These are phyloP conservation scores for Phytophthora colocasiae DNA, from an alignment of 352 stramenopile genomes.

Conservation along the genomic window DNA sequence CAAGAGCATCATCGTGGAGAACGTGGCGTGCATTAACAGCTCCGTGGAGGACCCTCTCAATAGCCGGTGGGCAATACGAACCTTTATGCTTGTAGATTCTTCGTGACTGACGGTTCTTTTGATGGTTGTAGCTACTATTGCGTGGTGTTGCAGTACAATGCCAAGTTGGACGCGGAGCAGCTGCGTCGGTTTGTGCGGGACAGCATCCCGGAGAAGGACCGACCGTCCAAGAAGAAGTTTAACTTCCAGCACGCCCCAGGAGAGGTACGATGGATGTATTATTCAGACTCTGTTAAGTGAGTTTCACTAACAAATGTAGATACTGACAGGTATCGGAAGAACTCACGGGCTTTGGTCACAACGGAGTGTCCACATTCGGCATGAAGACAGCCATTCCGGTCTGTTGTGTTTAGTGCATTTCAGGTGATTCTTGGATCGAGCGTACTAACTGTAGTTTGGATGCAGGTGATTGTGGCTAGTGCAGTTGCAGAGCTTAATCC, in stretches of 20 bases:
- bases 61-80: constrained; percentile 45
- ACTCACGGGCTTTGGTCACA: constrained; percentile 88
- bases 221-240: constrained; percentile 80
- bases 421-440: no score
- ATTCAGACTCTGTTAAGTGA: background rate
- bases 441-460: no score
- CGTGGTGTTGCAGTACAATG: constrained; percentile 89
- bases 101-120: no score
- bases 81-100: background rate
- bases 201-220: constrained; percentile 56
- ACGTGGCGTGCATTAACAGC: constrained; percentile 74
- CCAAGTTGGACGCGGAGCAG: constrained; percentile 83
- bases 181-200: constrained; percentile 83
- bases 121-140: constrained; percentile 69
- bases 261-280: constrained; percentile 36
- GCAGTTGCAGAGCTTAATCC: constrained; percentile 56
- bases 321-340: constrained; percentile 57
- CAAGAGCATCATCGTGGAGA: constrained; percentile 92
- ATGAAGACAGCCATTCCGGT: constrained; percentile 80
- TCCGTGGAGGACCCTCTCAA: constrained; percentile 67
- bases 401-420: background rate
- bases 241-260: constrained; percentile 88
- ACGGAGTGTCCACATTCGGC: constrained; percentile 84
- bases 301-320: background rate
- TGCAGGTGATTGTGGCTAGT: constrained; percentile 74